These are phyloP conservation scores for Oxytropis ochrocephala DNA, from an alignment of 306 rosid species.

Conservation along the genomic window DNA sequence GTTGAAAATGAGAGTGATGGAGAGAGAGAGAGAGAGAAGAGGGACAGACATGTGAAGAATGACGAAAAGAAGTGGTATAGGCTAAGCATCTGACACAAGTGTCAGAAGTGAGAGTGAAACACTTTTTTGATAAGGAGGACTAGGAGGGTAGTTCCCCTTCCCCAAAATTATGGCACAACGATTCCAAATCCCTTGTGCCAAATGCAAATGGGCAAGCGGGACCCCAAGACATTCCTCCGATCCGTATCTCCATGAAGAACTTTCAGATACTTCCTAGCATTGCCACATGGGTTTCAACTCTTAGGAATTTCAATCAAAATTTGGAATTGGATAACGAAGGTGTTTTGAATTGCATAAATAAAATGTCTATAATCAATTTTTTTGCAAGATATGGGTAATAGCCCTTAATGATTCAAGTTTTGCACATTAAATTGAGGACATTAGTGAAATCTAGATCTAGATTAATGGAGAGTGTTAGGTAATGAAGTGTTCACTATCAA, in stretches of 20 bases:
- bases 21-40: not conserved
- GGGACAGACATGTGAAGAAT: constrained; percentile 4
- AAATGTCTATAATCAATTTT: too few species aligned
- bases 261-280: not conserved
- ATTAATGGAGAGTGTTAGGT: too few species aligned
- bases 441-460: too few species aligned
- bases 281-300: not conserved
- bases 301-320: too few species aligned
- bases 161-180: not conserved
- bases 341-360: too few species aligned
- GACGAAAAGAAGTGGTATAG: constrained; percentile 10
- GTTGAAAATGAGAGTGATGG: not conserved
- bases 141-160: not conserved
- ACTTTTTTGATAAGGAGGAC: not conserved
- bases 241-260: too few species aligned
- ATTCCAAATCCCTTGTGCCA: not conserved
- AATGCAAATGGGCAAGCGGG: not conserved
- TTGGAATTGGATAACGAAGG: too few species aligned
- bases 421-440: too few species aligned
- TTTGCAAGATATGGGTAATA: too few species aligned
- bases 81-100: constrained; percentile 4
- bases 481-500: too few species aligned
- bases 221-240: constrained; percentile 9
- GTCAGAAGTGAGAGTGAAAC: not conserved
- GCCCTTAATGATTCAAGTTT: too few species aligned